Conservation (phyloP, 192 early-diverging fungal species). For the Physocladia obscura region DNA sequence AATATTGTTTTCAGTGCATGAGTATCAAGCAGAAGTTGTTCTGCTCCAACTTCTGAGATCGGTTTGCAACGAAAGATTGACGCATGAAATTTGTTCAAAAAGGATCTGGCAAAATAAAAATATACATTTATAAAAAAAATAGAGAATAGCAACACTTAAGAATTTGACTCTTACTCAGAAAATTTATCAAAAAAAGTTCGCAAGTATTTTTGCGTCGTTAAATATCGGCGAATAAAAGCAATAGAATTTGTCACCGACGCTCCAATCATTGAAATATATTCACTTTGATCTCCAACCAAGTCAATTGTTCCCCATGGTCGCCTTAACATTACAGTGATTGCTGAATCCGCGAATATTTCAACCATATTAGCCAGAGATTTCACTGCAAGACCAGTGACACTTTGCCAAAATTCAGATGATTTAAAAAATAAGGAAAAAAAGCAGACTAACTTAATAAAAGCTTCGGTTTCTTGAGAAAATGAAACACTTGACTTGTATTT, state of each 20-base stretch:
- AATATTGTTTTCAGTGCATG: conserved; percentile 86
- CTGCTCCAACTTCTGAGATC: conserved; percentile 92
- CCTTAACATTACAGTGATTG: conserved; percentile 71
- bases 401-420: conserved; percentile 1
- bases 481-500: conserved; percentile 68
- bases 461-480: conserved; percentile 74
- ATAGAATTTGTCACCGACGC: conserved; percentile 56
- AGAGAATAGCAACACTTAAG: not conserved
- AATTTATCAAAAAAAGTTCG: conserved; percentile 91
- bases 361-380: conserved; percentile 66
- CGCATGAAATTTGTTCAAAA: conserved; percentile 66
- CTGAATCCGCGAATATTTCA: conserved; percentile 67
- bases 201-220: conserved; percentile 76
- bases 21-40: conserved; percentile 91
- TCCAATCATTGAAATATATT: conserved; percentile 74
- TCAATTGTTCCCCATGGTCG: conserved; percentile 79
- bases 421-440: conserved; percentile 8
- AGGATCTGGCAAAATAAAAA: conserved; percentile 47
- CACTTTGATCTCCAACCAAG: conserved; percentile 91
- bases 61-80: conserved; percentile 76
- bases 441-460: conserved; percentile 67
- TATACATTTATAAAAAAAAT: conserved; percentile 4
- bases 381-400: conserved; percentile 63
- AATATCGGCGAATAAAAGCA: conserved; percentile 55
- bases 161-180: conserved; percentile 64